Percentiles rank a stretch among this genome's conserved stretches.
These are phyloP conservation scores for Chenopodium quinoa DNA, from an alignment of 148 eudicot genomes.

Conservation along the genomic window DNA sequence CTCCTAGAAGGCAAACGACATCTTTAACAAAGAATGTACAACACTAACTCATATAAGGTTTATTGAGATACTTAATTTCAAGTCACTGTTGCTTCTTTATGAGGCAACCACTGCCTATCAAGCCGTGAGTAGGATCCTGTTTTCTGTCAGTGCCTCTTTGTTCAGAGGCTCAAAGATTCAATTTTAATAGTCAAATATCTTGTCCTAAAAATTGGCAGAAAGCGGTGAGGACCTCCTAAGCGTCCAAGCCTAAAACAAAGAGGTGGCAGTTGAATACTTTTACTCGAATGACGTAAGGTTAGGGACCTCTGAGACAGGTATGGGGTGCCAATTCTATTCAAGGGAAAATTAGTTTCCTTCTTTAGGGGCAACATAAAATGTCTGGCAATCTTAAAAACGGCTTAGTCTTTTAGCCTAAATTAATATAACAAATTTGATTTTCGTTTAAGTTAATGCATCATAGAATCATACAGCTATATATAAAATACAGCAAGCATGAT, in stretches of 20 bases:
- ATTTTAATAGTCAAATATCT: background rate
- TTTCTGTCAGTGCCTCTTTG: too few relatives aligned
- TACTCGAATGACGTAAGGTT: too few relatives aligned
- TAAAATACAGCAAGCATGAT: background rate
- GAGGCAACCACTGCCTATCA: background rate
- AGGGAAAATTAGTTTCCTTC: background rate
- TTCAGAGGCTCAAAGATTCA: too few relatives aligned
- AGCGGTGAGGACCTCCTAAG: background rate
- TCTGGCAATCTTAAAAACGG: background rate
- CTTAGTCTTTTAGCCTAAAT: background rate
- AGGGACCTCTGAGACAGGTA: background rate
- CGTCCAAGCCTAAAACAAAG: too few relatives aligned
- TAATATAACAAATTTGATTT: background rate
- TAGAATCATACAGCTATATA: background rate
- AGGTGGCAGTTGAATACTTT: too few relatives aligned
- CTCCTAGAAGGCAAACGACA: background rate
- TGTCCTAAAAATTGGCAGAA: background rate
- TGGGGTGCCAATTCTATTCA: background rate
- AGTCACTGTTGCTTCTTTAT: background rate
- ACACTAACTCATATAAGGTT: background rate
- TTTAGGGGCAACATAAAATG: background rate
- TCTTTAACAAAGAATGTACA: too few relatives aligned
- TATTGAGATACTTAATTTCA: background rate
- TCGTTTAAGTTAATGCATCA: background rate
- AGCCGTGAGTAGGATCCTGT: background rate